These are phyloP conservation scores for Podosphaera aphanis DNA, from an alignment of 2,329 filamentous ascomycete genomes.

Conservation along the genomic window DNA sequence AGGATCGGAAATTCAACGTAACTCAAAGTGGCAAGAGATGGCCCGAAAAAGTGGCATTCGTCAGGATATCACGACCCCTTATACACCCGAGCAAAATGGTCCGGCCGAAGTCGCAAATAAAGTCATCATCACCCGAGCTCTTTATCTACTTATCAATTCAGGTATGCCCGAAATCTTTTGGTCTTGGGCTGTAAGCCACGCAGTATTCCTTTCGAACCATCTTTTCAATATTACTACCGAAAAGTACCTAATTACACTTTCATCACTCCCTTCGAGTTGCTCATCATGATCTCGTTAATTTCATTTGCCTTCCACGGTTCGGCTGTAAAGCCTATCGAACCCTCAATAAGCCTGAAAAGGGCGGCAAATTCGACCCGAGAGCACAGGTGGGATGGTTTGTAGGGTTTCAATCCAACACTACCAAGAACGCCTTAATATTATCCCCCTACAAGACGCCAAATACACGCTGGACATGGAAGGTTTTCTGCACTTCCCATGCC, in stretches of 20 bases:
- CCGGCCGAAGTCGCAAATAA: background rate
- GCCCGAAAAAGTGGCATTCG: background rate
- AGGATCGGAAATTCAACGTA: background rate
- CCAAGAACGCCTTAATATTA: background rate
- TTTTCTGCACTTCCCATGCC: background rate
- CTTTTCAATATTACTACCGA: too few species aligned
- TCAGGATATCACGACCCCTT: background rate
- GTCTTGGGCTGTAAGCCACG: too few species aligned
- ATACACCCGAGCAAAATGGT: background rate
- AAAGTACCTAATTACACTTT: constrained; percentile 18
- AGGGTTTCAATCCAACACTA: background rate
- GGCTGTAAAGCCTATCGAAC: background rate
- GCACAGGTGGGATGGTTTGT: background rate
- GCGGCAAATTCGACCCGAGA: background rate
- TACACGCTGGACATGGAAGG: background rate
- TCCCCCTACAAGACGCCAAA: background rate
- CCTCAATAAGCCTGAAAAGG: background rate
- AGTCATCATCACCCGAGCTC: background rate
- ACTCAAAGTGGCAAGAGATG: background rate
- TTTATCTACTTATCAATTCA: too few species aligned
- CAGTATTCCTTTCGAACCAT: too few species aligned
- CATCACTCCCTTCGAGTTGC: constrained; percentile 17
- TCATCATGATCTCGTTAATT: background rate
- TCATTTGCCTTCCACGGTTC: background rate
- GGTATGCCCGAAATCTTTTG: too few species aligned